Percentiles rank a stretch among this genome's conserved stretches.
phyloP scores from a whole-genome alignment of 2,329 filamentous ascomycete species.

The Aspergillus quadricinctus region DNA sequence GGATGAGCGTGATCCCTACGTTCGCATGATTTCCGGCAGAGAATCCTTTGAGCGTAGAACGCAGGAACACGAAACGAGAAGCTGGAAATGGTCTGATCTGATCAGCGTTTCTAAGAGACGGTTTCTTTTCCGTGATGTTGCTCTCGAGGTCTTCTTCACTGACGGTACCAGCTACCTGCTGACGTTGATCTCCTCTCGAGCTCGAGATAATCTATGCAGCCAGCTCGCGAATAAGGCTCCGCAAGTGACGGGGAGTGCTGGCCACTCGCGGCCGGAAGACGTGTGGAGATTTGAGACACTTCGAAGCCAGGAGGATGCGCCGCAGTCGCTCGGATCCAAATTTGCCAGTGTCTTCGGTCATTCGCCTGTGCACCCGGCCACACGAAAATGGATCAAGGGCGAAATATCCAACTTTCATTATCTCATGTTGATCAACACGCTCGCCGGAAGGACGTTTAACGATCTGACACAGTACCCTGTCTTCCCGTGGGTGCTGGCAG shows the following conservation, averaged over 20 bases:
- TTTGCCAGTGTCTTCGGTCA: constrained; percentile 91
- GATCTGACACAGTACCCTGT: constrained; percentile 97
- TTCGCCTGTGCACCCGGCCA: constrained; percentile 74
- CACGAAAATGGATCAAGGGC: constrained; percentile 84
- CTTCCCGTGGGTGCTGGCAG: constrained; percentile 93
- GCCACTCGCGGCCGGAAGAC: constrained; percentile 74
- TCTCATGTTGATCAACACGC: constrained; percentile 95
- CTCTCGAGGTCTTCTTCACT: constrained; percentile 95
- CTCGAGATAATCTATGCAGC: constrained; percentile 74
- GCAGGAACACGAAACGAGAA: constrained; percentile 74
- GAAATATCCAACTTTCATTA: constrained; percentile 99
- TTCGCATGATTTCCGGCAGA: constrained; percentile 84
- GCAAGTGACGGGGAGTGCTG: constrained; percentile 66
- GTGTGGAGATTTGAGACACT: constrained; percentile 87
- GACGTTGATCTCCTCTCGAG: constrained; percentile 69
- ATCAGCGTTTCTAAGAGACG: constrained; percentile 94
- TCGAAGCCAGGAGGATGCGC: constrained; percentile 60
- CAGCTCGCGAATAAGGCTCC: constrained; percentile 75
- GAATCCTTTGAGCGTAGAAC: constrained; percentile 57
- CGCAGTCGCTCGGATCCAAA: constrained; percentile 72
- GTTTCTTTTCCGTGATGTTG: constrained; percentile 92
- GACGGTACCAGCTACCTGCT: constrained; percentile 93
- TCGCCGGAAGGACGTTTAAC: constrained; percentile 96
- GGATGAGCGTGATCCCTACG: constrained; percentile 91
- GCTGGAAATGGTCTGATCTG: constrained; percentile 92